Percentiles rank a stretch among this genome's conserved stretches.
Evolutionary conservation across 176 grass and related monocot species (phyloP).

Genomic region (Puya raimondii): DNA sequence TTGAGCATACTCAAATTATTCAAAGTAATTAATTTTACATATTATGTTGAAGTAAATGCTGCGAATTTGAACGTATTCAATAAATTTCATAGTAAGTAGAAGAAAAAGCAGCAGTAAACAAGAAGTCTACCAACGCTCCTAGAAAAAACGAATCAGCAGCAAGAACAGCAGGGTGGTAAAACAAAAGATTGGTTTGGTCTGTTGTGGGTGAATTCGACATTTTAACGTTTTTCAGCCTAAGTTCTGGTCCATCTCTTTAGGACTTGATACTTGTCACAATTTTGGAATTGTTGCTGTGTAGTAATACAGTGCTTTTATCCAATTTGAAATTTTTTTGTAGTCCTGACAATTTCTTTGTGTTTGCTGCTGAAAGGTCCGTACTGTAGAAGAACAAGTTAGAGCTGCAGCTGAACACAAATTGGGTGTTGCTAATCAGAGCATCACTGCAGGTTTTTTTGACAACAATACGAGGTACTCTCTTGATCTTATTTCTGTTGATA

Average conservation of each 20-base stretch:
- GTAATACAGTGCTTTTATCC: not conserved
- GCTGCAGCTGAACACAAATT: slow-evolving; percentile 99
- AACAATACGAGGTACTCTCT: slow-evolving; percentile 82
- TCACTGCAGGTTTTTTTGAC: slow-evolving; percentile 98
- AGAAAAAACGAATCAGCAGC: no score
- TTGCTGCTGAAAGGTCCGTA: slow-evolving; percentile 54
- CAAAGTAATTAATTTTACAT: not conserved
- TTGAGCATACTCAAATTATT: not conserved
- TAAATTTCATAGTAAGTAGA: no score
- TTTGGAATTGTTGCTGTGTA: not conserved
- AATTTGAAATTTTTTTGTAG: not conserved
- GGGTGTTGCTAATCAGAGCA: slow-evolving; percentile 98
- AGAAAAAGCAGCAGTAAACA: no score
- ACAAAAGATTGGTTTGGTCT: no score
- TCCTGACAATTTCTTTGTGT: not conserved
- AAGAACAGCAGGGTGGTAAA: no score
- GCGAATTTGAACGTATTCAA: not conserved
- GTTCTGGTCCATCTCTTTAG: no score
- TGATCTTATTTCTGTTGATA: not conserved
- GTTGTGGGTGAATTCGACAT: no score
- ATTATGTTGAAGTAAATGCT: not conserved
- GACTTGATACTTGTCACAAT: no score
- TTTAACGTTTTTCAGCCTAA: no score
- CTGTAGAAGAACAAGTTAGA: slow-evolving; percentile 97
- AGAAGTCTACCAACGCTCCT: no score